phyloP scores from a whole-genome alignment of 1,284 basidiomycete genomes.

The Cutaneotrichosporon cyanovorans region DNA sequence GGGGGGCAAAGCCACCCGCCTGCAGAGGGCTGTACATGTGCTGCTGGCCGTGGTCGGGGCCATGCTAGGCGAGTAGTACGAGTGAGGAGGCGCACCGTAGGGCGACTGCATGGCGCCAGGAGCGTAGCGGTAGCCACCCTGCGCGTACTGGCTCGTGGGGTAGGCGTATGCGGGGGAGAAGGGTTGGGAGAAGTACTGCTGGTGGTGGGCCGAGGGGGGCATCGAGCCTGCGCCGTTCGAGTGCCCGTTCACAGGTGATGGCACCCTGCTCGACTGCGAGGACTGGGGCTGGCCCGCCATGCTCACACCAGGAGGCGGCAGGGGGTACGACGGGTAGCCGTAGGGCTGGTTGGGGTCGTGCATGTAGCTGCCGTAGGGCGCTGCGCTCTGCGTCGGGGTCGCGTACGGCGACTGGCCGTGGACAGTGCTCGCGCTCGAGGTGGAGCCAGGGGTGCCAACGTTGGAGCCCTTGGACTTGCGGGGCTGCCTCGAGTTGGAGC shows the following conservation, averaged over 20 bases:
- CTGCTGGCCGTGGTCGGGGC: slow-evolving; percentile 32
- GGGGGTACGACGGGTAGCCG: slow-evolving; percentile 29
- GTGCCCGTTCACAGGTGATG: slow-evolving; percentile 40
- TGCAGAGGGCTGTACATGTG: slow-evolving; percentile 38
- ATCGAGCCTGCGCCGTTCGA: slow-evolving; percentile 30
- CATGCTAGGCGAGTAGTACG: slow-evolving; percentile 31
- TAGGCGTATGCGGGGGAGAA: slow-evolving; percentile 33
- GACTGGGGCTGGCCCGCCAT: slow-evolving; percentile 30
- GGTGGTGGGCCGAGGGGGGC: slow-evolving; percentile 22
- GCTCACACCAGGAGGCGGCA: slow-evolving; percentile 24
- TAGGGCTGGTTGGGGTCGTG: slow-evolving; percentile 32
- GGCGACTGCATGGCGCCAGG: slow-evolving; percentile 27
- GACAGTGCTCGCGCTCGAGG: slow-evolving; percentile 21
- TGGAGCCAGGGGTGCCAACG: slow-evolving; percentile 37
- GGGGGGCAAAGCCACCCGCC: slow-evolving; percentile 22
- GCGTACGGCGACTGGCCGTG: slow-evolving; percentile 39
- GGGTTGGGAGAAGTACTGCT: slow-evolving; percentile 32
- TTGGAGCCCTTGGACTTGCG: slow-evolving; percentile 40
- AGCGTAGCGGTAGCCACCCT: slow-evolving; percentile 27
- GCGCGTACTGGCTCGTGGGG: slow-evolving; percentile 22
- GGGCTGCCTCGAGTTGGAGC: slow-evolving; percentile 31
- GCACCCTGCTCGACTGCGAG: slow-evolving; percentile 34
- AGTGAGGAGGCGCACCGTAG: slow-evolving; percentile 30
- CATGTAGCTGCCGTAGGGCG: slow-evolving; percentile 39
- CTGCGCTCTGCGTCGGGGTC: slow-evolving; percentile 32